Evolutionary conservation across 768 basidiomycete species (phyloP), one percentile per base, ranked within the genome.

Genomic region (Porphyrellus cyaneotinctus): DNA sequence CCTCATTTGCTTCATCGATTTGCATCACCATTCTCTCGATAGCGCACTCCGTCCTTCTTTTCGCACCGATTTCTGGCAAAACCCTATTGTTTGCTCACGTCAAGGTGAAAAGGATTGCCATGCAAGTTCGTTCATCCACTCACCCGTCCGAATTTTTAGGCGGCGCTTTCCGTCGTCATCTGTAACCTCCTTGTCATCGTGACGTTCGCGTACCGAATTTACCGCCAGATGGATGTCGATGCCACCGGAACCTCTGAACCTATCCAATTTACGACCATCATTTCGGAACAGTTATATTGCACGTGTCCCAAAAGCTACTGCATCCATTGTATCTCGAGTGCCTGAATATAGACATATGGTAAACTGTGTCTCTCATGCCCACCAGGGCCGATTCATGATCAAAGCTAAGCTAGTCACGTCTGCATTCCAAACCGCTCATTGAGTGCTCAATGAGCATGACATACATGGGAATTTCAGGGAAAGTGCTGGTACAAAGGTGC

Each of bases 161-260:
- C 51, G 23, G 63, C 61, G 24, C 41, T 64, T 43, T 56, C 63
- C 8, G 28, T 63, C 15, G 32, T 67, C 14, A 47, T 57, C 23
- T 58, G 54, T 28, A 64, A 64, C 37, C 47, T 69, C 23, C 58
- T 63, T 17, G 43, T 69, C 30, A 47, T 61, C 37, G 45, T 54
- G 43, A 54, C 49, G 14, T 58, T 62, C n/a, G 36, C 20, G 18
- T 61, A 59, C 33, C 52, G 45, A 32, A 4, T 54, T 31, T 60
- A 18, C 54, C 51, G 20, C 46, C 55, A 49, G 41, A 47, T 17
- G 4, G 52, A 60, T 11, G 33, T 24, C 18, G 49, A 52, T 20
- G 26, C 30, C 11, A 35, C 20, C 36, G 44, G 47, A 3, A 26
- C 15, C 2, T 6, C 22, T 1, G 46, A 51, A 22, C 36, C 18